Evolutionary conservation across 2,329 filamentous ascomycete genomes (phyloP), one percentile per base, ranked within the genome.

Genomic region (Colletotrichum sp.): DNA sequence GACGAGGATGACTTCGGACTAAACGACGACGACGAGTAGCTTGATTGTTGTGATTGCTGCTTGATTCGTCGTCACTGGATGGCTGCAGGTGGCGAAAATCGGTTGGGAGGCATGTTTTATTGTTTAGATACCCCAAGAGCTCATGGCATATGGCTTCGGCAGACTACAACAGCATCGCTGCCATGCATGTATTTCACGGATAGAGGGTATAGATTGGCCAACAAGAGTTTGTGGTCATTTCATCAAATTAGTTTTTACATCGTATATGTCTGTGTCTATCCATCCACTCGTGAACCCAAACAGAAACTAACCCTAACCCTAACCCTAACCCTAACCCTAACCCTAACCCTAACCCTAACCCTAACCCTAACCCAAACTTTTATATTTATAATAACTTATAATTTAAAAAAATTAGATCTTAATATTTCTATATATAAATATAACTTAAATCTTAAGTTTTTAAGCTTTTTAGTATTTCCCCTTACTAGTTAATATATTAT

Each of bases 1-100:
- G 71, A 76, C 52, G 72, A 76, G 32, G 69, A 66, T 21, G 74
- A 76, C 24, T 76, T 76, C 52, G 74, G 74, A n/a, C 28, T 76
- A 15, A 65, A 65, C 15, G 71, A 76, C 30, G 74, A 76, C 12
- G 74, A 76, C n/a, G 74, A 76, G 34, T 76, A 64, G 61, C 13
- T 16, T 26, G 28, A 30, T 13, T 32, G n/a, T n/a, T 8, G 26
- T 34, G 16, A 12, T 61, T 32, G 58, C 32, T 21, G 26, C 34
- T 28, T 34, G 30, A 34, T 64, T 32, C 21, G 30, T 38, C 34
- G 26, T 10, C 24, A 18, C 18, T 16, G 26, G 21, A 16, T 30
- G 24, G 21, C 24, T 26, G 32, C 34, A 26, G 32, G 15, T 64
- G 61, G 58, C 26, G 9, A 71, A 48, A 52, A 52, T 21, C 43